Evolutionary conservation across 1,284 basidiomycete species (phyloP).

Genomic region (Leccinum griseonigrum): DNA sequence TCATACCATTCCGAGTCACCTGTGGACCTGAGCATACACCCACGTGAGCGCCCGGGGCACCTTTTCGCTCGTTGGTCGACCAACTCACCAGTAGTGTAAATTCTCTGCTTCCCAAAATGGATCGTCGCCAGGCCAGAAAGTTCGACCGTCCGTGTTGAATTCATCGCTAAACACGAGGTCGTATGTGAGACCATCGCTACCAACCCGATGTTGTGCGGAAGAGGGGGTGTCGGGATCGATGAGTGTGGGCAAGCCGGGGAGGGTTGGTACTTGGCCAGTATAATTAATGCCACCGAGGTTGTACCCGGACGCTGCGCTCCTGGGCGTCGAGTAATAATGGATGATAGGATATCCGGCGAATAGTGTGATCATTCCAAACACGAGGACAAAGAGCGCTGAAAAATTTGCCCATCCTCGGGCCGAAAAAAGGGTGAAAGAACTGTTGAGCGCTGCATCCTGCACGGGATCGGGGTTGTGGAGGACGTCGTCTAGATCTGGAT

Average conservation of each 20-base stretch:
- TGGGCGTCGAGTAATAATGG: conserved; percentile 42
- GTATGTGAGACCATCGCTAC: conserved; percentile 73
- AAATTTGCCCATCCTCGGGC: conserved; percentile 73
- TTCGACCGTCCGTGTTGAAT: conserved; percentile 77
- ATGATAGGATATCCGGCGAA: conserved; percentile 84
- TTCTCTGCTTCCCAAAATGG: conserved; percentile 76
- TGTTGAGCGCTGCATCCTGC: conserved; percentile 54
- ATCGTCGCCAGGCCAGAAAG: conserved; percentile 79
- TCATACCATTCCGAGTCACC: conserved; percentile 86
- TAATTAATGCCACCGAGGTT: conserved; percentile 79
- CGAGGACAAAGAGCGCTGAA: conserved; percentile 56
- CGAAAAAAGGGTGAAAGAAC: conserved; percentile 63
- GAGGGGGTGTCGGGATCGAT: conserved; percentile 73
- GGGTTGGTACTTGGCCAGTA: conserved; percentile 66
- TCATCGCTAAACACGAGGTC: conserved; percentile 91
- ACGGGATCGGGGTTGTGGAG: conserved; percentile 74
- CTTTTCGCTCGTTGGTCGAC: background rate
- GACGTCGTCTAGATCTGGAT: conserved; percentile 74
- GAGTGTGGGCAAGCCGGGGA: conserved; percentile 53
- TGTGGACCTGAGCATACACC: conserved; percentile 54
- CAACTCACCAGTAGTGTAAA: conserved; percentile 64
- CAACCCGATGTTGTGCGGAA: conserved; percentile 50
- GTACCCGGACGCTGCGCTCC: conserved; percentile 45
- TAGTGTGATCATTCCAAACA: conserved; percentile 59
- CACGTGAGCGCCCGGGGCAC: conserved; percentile 8